Base-by-base conservation (phyloP, 768 basidiomycete species). In the Xanthoconium stramineum region DNA sequence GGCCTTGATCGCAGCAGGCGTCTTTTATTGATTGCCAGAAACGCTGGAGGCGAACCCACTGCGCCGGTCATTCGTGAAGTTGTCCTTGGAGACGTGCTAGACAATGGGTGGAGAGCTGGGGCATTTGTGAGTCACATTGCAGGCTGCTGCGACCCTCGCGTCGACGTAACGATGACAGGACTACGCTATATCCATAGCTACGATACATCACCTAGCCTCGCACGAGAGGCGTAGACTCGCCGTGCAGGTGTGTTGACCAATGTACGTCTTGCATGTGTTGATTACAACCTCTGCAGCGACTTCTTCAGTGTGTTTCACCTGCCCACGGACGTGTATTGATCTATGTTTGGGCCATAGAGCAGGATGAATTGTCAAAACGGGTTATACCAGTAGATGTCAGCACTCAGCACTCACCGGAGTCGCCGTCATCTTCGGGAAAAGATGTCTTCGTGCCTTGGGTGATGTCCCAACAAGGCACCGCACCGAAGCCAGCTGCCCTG, bases 331-430 rank as follows among this genome's bases (percentile, higher is more conserved):
- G 92, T 11, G 74, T 93, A 39, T 75, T 99, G 52, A 87, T 98
- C 59, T 97, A 97, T 62, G 97, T 98, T 35, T 99, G 97, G 97
- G 94, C 96, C 1, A 82, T 89, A 57, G 94, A 98, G 64, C 97
- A 99, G 74, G 92, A 96, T 55, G 81, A 83, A 30, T 72, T 85
- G 8, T 94, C 93, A 2, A 94, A 90, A 67, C 81, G 94, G 35
- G 75, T 69, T 56, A 84, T 96, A 35, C 66, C 70, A 28, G 73
- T 77, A 6, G 58, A 61, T 14, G 53, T 24, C 20, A 47, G 20
- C 45, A 36, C 52, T 5, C 35, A 36, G 5, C 29, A 35, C 33
- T 11, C 50, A 13, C 24, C 17, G 5, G 32, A 35, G 30, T 11
- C 50, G 10, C 24, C 17, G 37, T 38, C 53, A 51, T 61, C 61